Base-by-base conservation (phyloP, 345 rosid genomes). In the Salix arbutifolia region DNA sequence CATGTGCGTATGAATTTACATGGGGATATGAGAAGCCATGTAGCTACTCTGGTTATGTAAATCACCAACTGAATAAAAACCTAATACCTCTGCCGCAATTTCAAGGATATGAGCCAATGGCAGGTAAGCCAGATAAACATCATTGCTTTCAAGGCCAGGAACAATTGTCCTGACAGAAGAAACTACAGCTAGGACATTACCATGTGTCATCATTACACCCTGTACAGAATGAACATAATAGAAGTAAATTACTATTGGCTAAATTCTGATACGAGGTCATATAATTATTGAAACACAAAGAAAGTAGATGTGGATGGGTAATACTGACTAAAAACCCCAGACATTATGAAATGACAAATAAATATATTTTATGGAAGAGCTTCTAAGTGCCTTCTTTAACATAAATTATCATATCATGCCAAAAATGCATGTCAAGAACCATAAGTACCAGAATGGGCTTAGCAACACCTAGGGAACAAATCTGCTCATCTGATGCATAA, bases 191-290 rank as follows among this genome's bases (percentile, higher is more conserved):
- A 96, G 90, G 78, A 94, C 92, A 86, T 96, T 96, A 70, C 87
- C 90, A 80, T 96, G 98, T 40, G 99, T 92, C 99, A 96, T 96
- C 97, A 94, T 92, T 67, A 96, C 99, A 80, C 99, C 99, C 98
- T 93, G 84, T n/a, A 80, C 46, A 66, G 83, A 74, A 73, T 74
- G 13, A 52, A 52, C 52, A 79, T 11, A 17, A 48, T 28, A 26
- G 61, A 71, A 64, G 26, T 44, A 53, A 53, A 10, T 74, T 31
- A 28, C 70, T 14, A 58, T 19, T 65, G 18, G 8, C 33, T 37
- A 83, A 65, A 64, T 65, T 65, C 18, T 16, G 23, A 62, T 67
- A 52, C 21, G 62, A 52, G 64, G 3, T 76, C 25, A 66, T 50
- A 46, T 40, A 61, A 68, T 23, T 42, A 25, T 35, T 70, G 9